Evolutionary conservation across 78 protist genomes (phyloP), one percentile per base, ranked within the genome.

Genomic region (Dictyostelium brefeldianum): DNA sequence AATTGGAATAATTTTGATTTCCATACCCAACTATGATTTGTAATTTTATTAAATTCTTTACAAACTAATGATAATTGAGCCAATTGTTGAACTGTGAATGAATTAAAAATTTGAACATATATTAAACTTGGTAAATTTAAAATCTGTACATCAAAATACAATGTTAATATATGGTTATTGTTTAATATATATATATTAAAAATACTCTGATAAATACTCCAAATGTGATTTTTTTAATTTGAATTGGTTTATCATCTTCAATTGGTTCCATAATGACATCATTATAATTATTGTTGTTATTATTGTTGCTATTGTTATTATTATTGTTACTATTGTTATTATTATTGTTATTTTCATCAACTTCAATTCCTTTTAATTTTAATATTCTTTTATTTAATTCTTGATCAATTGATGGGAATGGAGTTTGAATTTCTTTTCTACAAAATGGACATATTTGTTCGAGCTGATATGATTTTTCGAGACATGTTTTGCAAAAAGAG

Each of bases 401-500:
- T 18, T 75, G 50, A n/a, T 87, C 69, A 20, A 87, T 64, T 74
- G 82, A 64, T 64, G 92, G 92, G 9, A 87, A 18, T 62, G 92
- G 92, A 14, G 64, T 57, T 43, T 62, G 41, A 74, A 36, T 51
- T 46, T 84, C 91, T 67, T 9, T 25, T 77, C 83, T 87, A 64
- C 92, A 87, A 47, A 70, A 70, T 62, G 92, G 92, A 29, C 92
- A 87, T 5, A 46, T 48, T 41, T 15, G 48, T 9, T 87, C 92
- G 8, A 25, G 4, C 15, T 64, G 48, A 1, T 51, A 77, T 11
- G 92, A 41, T 64, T 77, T 87, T 31, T 59, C 69, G 15, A 87
- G 20, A 87, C 92, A 87, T 47, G 46, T 56, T n/a, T 87, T 87
- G n/a, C 92, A 87, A 31, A 87, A 87, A 27, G 84, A 77, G 29